Percentiles rank a stretch among this genome's conserved stretches.
phyloP scores from a whole-genome alignment of 805 yeast species.

The baker's yeast (Saccharomyces cerevisiae) region DNA sequence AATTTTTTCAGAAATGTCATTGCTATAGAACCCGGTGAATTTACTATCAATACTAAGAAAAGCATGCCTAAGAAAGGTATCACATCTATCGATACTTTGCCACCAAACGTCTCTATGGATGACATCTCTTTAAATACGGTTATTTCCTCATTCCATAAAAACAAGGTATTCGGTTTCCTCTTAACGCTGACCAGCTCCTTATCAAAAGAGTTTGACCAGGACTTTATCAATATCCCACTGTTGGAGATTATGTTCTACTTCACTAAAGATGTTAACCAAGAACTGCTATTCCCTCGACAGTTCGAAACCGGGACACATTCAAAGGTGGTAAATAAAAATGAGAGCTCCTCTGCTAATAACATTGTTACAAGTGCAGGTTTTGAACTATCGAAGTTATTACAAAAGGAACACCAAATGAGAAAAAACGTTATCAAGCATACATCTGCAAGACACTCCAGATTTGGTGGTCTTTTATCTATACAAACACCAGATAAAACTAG shows the following conservation, averaged over 20 bases:
- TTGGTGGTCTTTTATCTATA: constrained; percentile 77
- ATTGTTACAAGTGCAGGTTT: constrained; percentile 31
- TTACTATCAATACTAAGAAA: constrained; percentile 37
- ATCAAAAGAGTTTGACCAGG: constrained; percentile 53
- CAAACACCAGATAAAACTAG: constrained; percentile 52
- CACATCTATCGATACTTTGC: constrained; percentile 33
- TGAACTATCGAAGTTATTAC: constrained; percentile 44
- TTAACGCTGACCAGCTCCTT: constrained; percentile 63
- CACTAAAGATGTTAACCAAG: constrained; percentile 46
- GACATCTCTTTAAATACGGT: constrained; percentile 62
- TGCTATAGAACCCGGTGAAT: constrained; percentile 62
- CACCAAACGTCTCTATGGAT: constrained; percentile 48
- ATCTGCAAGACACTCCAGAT: constrained; percentile 77
- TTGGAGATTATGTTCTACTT: constrained; percentile 64
- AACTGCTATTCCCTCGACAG: constrained; percentile 9
- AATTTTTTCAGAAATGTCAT: constrained; percentile 72
- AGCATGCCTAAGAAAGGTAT: constrained; percentile 28
- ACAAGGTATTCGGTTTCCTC: constrained; percentile 64
- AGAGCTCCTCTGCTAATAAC: background rate
- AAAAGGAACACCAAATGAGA: constrained; percentile 50
- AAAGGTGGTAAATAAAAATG: background rate
- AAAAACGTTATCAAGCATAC: constrained; percentile 40
- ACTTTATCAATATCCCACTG: constrained; percentile 51
- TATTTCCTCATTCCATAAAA: constrained; percentile 50
- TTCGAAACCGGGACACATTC: background rate